These are phyloP conservation scores for Penicillium macrosclerotiorum DNA, from an alignment of 495 filamentous ascomycete genomes.

Conservation along the genomic window DNA sequence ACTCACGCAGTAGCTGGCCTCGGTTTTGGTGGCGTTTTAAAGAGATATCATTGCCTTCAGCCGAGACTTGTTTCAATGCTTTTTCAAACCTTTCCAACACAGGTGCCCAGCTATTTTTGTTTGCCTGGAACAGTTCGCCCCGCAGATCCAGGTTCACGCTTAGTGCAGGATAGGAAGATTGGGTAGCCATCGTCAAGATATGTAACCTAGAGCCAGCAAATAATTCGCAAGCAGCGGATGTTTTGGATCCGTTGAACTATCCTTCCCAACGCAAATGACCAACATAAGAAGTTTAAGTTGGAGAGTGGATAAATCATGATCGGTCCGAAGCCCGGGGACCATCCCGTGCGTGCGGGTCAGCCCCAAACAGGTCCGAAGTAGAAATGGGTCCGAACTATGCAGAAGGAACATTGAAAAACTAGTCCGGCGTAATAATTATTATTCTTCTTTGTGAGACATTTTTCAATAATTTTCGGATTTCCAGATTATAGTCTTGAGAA, in stretches of 20 bases:
- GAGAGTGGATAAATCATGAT: not conserved
- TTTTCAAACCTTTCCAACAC: slow-evolving; percentile 21
- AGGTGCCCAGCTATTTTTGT: slow-evolving; percentile 16
- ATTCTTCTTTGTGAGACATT: too few species aligned
- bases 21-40: slow-evolving; percentile 20
- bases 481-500: too few species aligned
- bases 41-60: slow-evolving; percentile 18
- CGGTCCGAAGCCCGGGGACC: slow-evolving; percentile 8
- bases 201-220: too few species aligned
- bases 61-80: slow-evolving; percentile 13
- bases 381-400: too few species aligned
- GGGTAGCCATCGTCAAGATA: slow-evolving; percentile 9
- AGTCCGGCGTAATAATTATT: too few species aligned
- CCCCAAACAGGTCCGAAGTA: not conserved
- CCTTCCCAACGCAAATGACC: too few species aligned
- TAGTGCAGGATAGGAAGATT: slow-evolving; percentile 14
- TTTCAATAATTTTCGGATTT: too few species aligned
- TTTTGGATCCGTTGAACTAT: too few species aligned
- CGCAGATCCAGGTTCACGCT: slow-evolving; percentile 15
- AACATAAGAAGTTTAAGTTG: too few species aligned
- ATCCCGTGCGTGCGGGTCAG: not conserved
- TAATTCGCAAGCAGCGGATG: too few species aligned
- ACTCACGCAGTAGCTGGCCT: slow-evolving; percentile 23
- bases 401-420: not conserved
- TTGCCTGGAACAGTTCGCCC: slow-evolving; percentile 13